Evolutionary conservation across 495 filamentous ascomycete genomes (phyloP).

Genomic region (Penicillium fimorum): DNA sequence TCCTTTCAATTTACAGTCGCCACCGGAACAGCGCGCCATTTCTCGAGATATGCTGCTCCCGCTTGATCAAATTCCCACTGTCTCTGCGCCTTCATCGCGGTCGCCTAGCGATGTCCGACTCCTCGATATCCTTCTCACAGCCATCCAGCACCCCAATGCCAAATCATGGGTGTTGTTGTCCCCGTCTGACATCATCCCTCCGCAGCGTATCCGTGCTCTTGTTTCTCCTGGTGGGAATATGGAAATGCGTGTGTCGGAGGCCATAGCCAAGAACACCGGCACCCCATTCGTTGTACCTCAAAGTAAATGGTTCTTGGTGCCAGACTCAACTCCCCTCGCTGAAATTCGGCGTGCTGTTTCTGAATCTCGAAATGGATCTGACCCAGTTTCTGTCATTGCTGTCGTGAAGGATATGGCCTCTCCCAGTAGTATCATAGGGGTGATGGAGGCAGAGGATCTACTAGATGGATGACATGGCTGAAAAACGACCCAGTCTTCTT

Average conservation of each 20-base stretch:
- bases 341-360: conserved; percentile 29
- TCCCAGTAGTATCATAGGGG: conserved; percentile 29
- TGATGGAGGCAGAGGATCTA: conserved; percentile 40
- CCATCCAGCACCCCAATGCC: conserved; percentile 44
- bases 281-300: conserved; percentile 26
- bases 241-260: conserved; percentile 32
- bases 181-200: conserved; percentile 35
- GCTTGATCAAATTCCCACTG: conserved; percentile 40
- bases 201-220: conserved; percentile 34
- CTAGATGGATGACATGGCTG: conserved; percentile 21
- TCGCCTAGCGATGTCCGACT: conserved; percentile 28
- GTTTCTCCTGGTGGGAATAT: conserved; percentile 35
- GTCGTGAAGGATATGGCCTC: conserved; percentile 30
- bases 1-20: conserved; percentile 22
- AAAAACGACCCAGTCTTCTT: conserved; percentile 1
- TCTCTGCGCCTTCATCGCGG: conserved; percentile 36
- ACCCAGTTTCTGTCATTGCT: conserved; percentile 31
- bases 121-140: conserved; percentile 45
- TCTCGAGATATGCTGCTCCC: conserved; percentile 28
- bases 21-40: conserved; percentile 17
- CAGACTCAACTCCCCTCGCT: conserved; percentile 34
- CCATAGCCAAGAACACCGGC: conserved; percentile 16
- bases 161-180: conserved; percentile 48
- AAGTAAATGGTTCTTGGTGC: conserved; percentile 34
- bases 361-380: conserved; percentile 14